Percentiles rank a stretch among this genome's conserved stretches.
Evolutionary conservation across 169 alveolate species (phyloP).

Genomic region (Plasmodium sp.): DNA sequence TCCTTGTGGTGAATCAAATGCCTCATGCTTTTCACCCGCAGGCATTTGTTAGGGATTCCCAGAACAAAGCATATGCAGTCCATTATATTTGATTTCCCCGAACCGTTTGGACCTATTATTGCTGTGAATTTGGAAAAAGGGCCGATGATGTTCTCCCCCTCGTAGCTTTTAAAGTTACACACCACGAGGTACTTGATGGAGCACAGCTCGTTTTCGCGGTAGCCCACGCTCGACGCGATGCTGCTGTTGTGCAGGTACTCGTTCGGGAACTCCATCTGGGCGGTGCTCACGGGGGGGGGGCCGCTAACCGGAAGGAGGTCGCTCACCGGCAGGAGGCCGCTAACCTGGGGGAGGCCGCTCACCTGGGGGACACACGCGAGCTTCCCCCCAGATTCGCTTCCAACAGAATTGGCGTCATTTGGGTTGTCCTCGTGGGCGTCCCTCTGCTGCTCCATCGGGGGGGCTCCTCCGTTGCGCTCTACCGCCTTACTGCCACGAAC

Average conservation of each 20-base stretch:
- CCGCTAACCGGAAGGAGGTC: not conserved
- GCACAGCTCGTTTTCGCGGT: constrained; percentile 29
- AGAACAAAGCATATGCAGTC: constrained; percentile 90
- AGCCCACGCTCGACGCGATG: not conserved
- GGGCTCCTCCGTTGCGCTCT: not conserved
- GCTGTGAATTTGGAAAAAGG: constrained; percentile 91
- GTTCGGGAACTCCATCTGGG: not conserved
- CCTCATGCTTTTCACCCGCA: constrained; percentile 90
- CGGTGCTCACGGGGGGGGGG: too few species aligned
- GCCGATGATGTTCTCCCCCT: constrained; percentile 91
- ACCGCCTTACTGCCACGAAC: not conserved
- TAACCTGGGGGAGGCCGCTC: not conserved
- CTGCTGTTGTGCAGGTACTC: constrained; percentile 24
- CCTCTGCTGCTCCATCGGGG: not conserved
- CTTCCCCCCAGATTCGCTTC: not conserved
- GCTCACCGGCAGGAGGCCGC: not conserved
- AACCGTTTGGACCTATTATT: constrained; percentile 94
- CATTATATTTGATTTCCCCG: constrained; percentile 93
- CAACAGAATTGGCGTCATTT: not conserved
- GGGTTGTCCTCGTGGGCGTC: not conserved
- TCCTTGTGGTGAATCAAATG: constrained; percentile 89
- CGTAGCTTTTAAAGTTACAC: constrained; percentile 93
- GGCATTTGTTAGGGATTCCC: constrained; percentile 88
- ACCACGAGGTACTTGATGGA: constrained; percentile 75
- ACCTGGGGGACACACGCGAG: not conserved